Evolutionary conservation across 345 rosid species (phyloP), one percentile per base, ranked within the genome.

Genomic region (Hypericum androsaemum): DNA sequence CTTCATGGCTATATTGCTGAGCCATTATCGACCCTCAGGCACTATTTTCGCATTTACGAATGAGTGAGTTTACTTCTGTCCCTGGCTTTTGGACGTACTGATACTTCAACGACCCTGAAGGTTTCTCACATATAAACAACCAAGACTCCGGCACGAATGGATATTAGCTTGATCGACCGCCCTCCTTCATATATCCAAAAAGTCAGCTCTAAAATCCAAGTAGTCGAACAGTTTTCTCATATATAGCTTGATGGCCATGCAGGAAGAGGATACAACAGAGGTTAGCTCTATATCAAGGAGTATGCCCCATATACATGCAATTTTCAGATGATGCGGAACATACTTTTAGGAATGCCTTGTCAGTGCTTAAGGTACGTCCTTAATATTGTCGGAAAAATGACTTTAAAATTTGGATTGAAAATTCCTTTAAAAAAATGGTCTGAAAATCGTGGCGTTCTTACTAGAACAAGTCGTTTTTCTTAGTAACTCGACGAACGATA

Each of bases 1-100:
- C 59, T 92, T 83, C 74, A 92, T 88, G 98, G 86, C 95, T 60
- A 78, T 85, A 46, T 63, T 92, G 45, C 70, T 92, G 60, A 88
- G 98, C 76, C 98, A 88, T 70, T 92, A 81, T 74, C 94, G 98
- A 54, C 96, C 96, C 50, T 72, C 92, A 1, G 98, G 98, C 73
- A 90, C 98, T 58, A 79, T 90, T 36, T 84, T 80, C 67, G 92
- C 92, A 61, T 84, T 84, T 77, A 82, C 98, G 45, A 89, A 86
- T 43, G 94, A 92, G 95, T 87, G 17, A 82, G 90, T 69, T 65
- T 39, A 22, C 41, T 5, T 17, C 5, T 50, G 12, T 41, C 56
- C 54, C 41, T 56, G 28, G 53, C 10, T 50, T 22, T 17, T 16
- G 11, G n/a, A 6, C 13, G n/a, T 47, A 48, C 53, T 12, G 13